Base-by-base conservation (phyloP, 2,329 filamentous ascomycete genomes). In the Raffaelea albimanens region DNA sequence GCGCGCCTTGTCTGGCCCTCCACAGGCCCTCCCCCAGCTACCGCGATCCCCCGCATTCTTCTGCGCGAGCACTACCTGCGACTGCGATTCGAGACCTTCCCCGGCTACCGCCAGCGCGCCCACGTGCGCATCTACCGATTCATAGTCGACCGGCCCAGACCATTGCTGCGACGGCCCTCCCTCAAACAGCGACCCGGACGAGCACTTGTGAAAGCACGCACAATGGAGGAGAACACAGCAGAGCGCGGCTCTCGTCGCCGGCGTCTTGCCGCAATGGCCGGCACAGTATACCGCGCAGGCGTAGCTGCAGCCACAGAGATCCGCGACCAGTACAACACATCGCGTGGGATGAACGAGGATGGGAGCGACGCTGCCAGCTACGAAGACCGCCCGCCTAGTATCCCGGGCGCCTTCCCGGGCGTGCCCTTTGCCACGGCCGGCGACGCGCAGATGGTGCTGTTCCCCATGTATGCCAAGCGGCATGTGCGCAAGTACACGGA, bases 361-460 rank as follows among this genome's bases (percentile, higher is more conserved):
- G 67, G 69, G 39, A 53, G 57, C 13, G 60, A 62, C n/a, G 57
- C 63, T 3, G 66, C 69, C 39, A 52, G 56, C 7, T 49, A 60
- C 4, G 56, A 59, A 16, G 55, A 59, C 10, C 61, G 64, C 31
- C 65, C 64, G 51, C 63, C 69, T 19, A 67, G 72, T 40, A 85
- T 87, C 25, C 83, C 87, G 0, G 85, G 84, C 1, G 80, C 83
- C 1, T 96, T 95, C 59, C 87, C 89, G 0, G 84, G 95, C 56
- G 85, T 87, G 18, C 79, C 84, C n/a, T 85, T 95, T 50, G 78
- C 85, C 16, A 77, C 81, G 11, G 82, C 81, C 52, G 90, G 87
- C 13, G 79, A 88, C 51, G 89, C 96, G 62, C 87, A 97, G 67
- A 87, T 98, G 82, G 80, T 98, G 10, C 63, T 98, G 21, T 98